These are phyloP conservation scores for Austroboletus olivaceoglutinosus DNA, from an alignment of 1,284 basidiomycete species.

Conservation along the genomic window DNA sequence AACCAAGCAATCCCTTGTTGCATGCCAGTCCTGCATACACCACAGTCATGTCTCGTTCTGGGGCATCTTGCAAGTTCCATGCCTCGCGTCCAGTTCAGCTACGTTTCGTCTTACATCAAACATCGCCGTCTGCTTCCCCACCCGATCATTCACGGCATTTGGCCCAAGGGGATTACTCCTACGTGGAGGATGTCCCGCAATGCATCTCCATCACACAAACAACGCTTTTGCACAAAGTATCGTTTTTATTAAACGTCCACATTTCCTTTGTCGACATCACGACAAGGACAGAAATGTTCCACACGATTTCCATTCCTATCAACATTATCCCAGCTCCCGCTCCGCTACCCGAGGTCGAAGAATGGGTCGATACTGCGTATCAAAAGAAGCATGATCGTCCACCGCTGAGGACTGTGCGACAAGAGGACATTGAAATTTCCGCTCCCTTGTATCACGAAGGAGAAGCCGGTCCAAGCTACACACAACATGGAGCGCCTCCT, in stretches of 20 bases:
- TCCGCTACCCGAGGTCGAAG: constrained; percentile 69
- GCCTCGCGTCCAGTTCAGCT: constrained; percentile 62
- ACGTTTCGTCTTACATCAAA: constrained; percentile 68
- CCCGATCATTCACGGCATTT: constrained; percentile 43
- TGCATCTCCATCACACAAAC: constrained; percentile 73
- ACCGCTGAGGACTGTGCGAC: constrained; percentile 63
- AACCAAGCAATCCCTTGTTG: constrained; percentile 35
- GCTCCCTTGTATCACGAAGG: constrained; percentile 64
- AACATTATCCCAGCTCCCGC: constrained; percentile 69
- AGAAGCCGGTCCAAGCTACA: constrained; percentile 70
- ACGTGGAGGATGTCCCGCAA: constrained; percentile 55
- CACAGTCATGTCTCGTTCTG: constrained; percentile 65
- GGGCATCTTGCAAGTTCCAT: constrained; percentile 78
- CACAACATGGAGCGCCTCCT: constrained; percentile 61
- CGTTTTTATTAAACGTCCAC: constrained; percentile 63
- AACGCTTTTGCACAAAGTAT: constrained; percentile 68
- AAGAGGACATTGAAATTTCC: constrained; percentile 59
- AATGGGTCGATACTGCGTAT: constrained; percentile 67
- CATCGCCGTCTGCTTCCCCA: constrained; percentile 52
- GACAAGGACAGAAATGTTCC: constrained; percentile 61
- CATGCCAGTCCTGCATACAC: constrained; percentile 41
- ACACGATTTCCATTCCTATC: constrained; percentile 62
- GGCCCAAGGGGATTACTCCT: constrained; percentile 42
- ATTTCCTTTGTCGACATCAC: constrained; percentile 69
- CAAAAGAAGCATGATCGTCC: constrained; percentile 82